Percentiles rank a stretch among this genome's conserved stretches.
Conservation (phyloP, 2,329 filamentous ascomycete species). For the Pyrenophora seminiperda region DNA sequence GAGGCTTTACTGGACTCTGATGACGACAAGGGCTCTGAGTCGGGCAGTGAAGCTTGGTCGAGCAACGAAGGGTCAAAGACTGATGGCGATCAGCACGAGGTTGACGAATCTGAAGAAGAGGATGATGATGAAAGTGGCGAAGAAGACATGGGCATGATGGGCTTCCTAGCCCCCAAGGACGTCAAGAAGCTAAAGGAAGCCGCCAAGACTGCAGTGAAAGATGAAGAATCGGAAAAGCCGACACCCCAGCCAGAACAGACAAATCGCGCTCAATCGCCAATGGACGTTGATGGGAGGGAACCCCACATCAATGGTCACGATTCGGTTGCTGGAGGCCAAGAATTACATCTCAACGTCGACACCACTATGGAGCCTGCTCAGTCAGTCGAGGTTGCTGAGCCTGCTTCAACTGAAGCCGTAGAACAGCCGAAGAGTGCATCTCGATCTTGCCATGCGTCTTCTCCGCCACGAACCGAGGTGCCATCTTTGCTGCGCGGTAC, state of each 20-base stretch:
- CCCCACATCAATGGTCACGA: constrained; percentile 21
- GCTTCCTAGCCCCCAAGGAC: constrained; percentile 42
- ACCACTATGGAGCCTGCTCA: constrained; percentile 3
- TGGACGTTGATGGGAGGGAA: constrained; percentile 53
- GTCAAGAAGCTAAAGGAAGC: constrained; percentile 45
- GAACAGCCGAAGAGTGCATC: constrained; percentile 21
- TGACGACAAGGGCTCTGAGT: constrained; percentile 35
- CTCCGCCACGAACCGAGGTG: constrained; percentile 42
- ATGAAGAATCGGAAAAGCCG: constrained; percentile 48
- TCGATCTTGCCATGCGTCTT: constrained; percentile 38
- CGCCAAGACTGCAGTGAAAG: constrained; percentile 33
- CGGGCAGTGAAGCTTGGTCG: constrained; percentile 46
- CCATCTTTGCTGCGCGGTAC: constrained; percentile 78
- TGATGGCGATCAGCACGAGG: constrained; percentile 27
- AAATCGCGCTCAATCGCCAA: constrained; percentile 47
- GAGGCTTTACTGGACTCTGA: constrained; percentile 48
- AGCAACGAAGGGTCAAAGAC: constrained; percentile 45
- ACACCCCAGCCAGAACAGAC: constrained; percentile 17
- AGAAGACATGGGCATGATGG: constrained; percentile 40
- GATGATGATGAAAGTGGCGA: constrained; percentile 46
- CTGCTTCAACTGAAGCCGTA: constrained; percentile 21
- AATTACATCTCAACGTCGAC: constrained; percentile 22
- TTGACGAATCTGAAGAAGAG: constrained; percentile 20
- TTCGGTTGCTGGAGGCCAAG: constrained; percentile 4
- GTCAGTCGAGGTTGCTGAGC: constrained; percentile 22